phyloP scores from a whole-genome alignment of 2,329 filamentous ascomycete species.

The Fusarium cyanostomum region DNA sequence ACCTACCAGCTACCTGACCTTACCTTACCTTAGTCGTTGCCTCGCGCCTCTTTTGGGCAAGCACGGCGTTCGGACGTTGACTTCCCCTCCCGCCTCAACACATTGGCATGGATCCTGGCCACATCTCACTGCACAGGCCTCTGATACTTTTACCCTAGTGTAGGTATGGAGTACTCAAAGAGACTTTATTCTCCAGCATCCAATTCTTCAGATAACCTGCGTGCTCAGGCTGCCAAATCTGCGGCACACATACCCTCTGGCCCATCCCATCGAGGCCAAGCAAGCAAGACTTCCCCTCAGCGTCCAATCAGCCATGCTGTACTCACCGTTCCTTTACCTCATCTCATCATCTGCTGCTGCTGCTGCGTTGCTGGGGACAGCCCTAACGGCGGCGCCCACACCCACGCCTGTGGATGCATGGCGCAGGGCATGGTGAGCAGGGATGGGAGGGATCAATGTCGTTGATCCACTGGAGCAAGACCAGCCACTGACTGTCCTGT shows the following conservation, averaged over 20 bases:
- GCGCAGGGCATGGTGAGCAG: constrained; percentile 34
- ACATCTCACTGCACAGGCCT: constrained; percentile 14
- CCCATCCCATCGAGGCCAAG: constrained; percentile 27
- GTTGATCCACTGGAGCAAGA: constrained; percentile 30
- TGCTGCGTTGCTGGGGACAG: constrained; percentile 33
- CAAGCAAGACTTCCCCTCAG: constrained; percentile 13
- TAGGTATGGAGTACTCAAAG: neutral
- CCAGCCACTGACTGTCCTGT: constrained; percentile 46
- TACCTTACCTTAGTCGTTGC: constrained; percentile 35
- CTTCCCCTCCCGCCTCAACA: constrained; percentile 32
- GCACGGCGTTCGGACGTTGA: constrained; percentile 19
- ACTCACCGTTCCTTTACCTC: constrained; percentile 41
- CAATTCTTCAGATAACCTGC: constrained; percentile 16
- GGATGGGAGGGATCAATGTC: constrained; percentile 32
- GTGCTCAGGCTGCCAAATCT: constrained; percentile 5
- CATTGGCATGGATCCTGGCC: constrained; percentile 12
- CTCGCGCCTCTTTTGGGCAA: constrained; percentile 38
- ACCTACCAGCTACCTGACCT: constrained; percentile 34
- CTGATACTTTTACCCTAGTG: constrained; percentile 6
- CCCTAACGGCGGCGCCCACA: constrained; percentile 41
- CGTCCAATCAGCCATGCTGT: constrained; percentile 39
- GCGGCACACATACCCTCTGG: constrained; percentile 15
- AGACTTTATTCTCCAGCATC: constrained; percentile 1
- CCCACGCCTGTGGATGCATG: constrained; percentile 37
- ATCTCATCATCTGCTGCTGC: constrained; percentile 28